A percentile compares a stretch with the other conserved stretches of the same genome.
These are phyloP conservation scores for Pseudogymnoascus sp. DNA, from an alignment of 2,329 filamentous ascomycete genomes.

Conservation along the genomic window DNA sequence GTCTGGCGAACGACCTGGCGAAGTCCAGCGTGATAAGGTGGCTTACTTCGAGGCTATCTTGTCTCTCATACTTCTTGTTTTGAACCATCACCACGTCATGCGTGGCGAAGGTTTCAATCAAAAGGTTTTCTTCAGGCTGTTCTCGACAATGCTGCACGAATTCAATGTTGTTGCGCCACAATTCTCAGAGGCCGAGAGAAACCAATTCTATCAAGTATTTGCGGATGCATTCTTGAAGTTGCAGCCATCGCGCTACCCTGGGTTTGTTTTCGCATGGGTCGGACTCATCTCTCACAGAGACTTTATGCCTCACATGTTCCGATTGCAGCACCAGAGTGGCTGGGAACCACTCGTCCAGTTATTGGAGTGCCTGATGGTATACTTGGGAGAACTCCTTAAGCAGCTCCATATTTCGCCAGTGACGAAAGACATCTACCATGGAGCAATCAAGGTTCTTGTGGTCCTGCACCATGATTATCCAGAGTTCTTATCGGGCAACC, in stretches of 20 bases:
- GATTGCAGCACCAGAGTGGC: conserved; percentile 58
- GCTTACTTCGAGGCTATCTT: conserved; percentile 71
- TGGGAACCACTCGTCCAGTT: conserved; percentile 71
- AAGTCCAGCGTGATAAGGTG: conserved; percentile 54
- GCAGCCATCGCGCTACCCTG: conserved; percentile 68
- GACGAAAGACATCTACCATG: conserved; percentile 77
- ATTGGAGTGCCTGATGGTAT: conserved; percentile 62
- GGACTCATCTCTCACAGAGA: conserved; percentile 74
- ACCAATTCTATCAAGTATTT: conserved; percentile 65
- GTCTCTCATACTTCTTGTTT: conserved; percentile 67
- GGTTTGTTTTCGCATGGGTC: conserved; percentile 81
- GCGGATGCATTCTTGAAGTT: conserved; percentile 64
- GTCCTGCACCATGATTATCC: conserved; percentile 91
- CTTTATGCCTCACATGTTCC: conserved; percentile 72
- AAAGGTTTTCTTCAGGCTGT: conserved; percentile 82
- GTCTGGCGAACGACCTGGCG: conserved; percentile 52
- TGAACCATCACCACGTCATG: conserved; percentile 78
- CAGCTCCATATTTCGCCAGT: conserved; percentile 58
- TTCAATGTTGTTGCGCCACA: conserved; percentile 53
- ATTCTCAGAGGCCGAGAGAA: conserved; percentile 52
- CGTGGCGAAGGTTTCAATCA: conserved; percentile 77
- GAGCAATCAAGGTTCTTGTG: conserved; percentile 71
- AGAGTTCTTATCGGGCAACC: conserved; percentile 83
- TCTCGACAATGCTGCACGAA: conserved; percentile 76
- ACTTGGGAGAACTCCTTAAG: conserved; percentile 74